Evolutionary conservation across 2,329 filamentous ascomycete species (phyloP).

Genomic region (Xylariaceae sp.): DNA sequence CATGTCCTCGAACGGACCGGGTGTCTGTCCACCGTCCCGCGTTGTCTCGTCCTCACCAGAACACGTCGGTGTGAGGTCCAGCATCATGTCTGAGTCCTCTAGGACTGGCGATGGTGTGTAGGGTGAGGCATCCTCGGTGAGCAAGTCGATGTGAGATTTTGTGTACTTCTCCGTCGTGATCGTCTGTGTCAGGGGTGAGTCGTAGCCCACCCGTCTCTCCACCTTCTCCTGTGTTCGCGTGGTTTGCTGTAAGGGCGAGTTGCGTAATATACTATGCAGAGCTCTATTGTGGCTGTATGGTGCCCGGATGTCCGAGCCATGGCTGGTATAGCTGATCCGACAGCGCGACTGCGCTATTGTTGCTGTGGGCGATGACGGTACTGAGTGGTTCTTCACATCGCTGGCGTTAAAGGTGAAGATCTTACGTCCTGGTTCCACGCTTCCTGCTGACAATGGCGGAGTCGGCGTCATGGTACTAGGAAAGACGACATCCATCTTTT

Average conservation of each 20-base stretch:
- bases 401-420: constrained; percentile 44
- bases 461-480: constrained; percentile 57
- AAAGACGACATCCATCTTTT: constrained; percentile 41
- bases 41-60: constrained; percentile 44
- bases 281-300: constrained; percentile 56
- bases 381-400: constrained; percentile 28
- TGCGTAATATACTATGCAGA: constrained; percentile 60
- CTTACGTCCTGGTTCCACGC: constrained; percentile 38
- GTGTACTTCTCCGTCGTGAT: constrained; percentile 59
- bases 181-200: constrained; percentile 57
- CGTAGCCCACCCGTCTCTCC: constrained; percentile 54
- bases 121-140: constrained; percentile 53
- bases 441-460: constrained; percentile 51
- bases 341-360: constrained; percentile 37
- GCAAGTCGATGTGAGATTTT: constrained; percentile 58
- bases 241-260: constrained; percentile 58
- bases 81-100: constrained; percentile 37
- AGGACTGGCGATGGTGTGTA: constrained; percentile 37
- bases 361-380: constrained; percentile 34
- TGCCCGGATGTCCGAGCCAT: constrained; percentile 31
- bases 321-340: constrained; percentile 33
- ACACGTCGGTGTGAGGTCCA: constrained; percentile 49
- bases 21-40: constrained; percentile 56
- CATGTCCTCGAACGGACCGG: constrained; percentile 60
- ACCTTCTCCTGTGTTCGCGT: constrained; percentile 51